Evolutionary conservation across 768 basidiomycete genomes (phyloP).

Genomic region (Trametes cinnabarina): DNA sequence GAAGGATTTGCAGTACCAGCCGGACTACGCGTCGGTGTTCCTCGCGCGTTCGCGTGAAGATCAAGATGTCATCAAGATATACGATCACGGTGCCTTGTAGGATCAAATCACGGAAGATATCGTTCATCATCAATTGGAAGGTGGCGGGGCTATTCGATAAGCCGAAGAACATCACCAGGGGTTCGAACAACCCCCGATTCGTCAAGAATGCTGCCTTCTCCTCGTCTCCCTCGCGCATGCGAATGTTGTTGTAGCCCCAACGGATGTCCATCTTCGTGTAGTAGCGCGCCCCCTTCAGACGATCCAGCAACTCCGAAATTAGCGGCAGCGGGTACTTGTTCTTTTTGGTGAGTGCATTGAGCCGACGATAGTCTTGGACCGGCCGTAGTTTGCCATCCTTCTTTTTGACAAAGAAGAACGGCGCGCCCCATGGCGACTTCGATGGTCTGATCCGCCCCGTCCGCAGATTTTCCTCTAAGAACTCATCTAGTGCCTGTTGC

Average conservation of each 20-base stretch:
- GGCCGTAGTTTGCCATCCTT: conserved; percentile 29
- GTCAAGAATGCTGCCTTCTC: conserved; percentile 42
- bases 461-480: conserved; percentile 23
- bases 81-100: conserved; percentile 35
- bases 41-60: conserved; percentile 17
- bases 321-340: conserved; percentile 34
- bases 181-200: conserved; percentile 38
- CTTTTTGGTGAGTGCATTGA: conserved; percentile 37
- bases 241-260: conserved; percentile 31
- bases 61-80: conserved; percentile 44
- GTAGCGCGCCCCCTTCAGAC: conserved; percentile 20
- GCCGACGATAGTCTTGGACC: conserved; percentile 27
- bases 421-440: conserved; percentile 23
- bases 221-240: conserved; percentile 41
- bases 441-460: conserved; percentile 24
- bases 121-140: conserved; percentile 37
- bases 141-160: conserved; percentile 35
- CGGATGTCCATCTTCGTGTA: conserved; percentile 22
- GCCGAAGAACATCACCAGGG: conserved; percentile 40
- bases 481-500: conserved; percentile 15
- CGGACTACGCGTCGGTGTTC: conserved; percentile 20
- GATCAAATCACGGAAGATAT: conserved; percentile 34
- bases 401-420: conserved; percentile 33
- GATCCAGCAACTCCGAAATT: conserved; percentile 29
- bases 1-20: conserved; percentile 28